Evolutionary conservation across 371 early-diverging fungal species (phyloP).

Genomic region (Sporodiniella umbellata): DNA sequence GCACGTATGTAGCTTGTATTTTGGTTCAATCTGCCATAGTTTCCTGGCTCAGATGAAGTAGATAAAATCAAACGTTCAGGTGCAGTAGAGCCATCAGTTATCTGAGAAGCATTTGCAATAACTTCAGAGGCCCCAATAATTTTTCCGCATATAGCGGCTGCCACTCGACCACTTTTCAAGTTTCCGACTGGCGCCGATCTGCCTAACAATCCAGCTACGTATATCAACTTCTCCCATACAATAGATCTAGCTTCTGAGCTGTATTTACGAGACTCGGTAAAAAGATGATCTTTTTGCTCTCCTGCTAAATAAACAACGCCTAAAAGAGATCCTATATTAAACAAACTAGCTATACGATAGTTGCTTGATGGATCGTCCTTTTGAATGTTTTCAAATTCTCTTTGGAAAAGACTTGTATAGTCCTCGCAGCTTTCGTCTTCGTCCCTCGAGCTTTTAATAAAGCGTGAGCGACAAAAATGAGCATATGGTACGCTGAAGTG

Average conservation of each 20-base stretch:
- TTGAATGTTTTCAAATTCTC: slow-evolving; percentile 17
- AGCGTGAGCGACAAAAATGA: slow-evolving; percentile 18
- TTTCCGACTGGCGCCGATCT: slow-evolving; percentile 24
- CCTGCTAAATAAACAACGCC: slow-evolving; percentile 29
- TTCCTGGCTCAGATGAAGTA: slow-evolving; percentile 43
- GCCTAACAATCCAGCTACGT: slow-evolving; percentile 20
- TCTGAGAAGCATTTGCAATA: neutral
- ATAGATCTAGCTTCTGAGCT: slow-evolving; percentile 8
- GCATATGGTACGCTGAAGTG: slow-evolving; percentile 31
- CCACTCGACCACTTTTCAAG: slow-evolving; percentile 35
- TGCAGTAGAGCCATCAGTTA: slow-evolving; percentile 6
- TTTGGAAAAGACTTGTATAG: neutral
- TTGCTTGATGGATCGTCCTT: slow-evolving; percentile 23
- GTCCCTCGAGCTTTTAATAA: slow-evolving; percentile 1
- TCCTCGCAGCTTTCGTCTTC: slow-evolving; percentile 2
- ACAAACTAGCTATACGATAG: slow-evolving; percentile 24
- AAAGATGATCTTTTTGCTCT: slow-evolving; percentile 6
- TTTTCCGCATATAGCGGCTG: slow-evolving; percentile 37
- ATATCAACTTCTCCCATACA: slow-evolving; percentile 17
- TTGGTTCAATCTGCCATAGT: slow-evolving; percentile 45
- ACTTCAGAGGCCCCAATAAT: slow-evolving; percentile 14
- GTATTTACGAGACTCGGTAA: slow-evolving; percentile 20
- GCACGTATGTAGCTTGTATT: slow-evolving; percentile 55
- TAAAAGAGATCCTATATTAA: slow-evolving; percentile 23
- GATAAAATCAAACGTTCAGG: neutral